These are phyloP conservation scores for Leptodontidium sp. DNA, from an alignment of 2,329 filamentous ascomycete genomes.

Conservation along the genomic window DNA sequence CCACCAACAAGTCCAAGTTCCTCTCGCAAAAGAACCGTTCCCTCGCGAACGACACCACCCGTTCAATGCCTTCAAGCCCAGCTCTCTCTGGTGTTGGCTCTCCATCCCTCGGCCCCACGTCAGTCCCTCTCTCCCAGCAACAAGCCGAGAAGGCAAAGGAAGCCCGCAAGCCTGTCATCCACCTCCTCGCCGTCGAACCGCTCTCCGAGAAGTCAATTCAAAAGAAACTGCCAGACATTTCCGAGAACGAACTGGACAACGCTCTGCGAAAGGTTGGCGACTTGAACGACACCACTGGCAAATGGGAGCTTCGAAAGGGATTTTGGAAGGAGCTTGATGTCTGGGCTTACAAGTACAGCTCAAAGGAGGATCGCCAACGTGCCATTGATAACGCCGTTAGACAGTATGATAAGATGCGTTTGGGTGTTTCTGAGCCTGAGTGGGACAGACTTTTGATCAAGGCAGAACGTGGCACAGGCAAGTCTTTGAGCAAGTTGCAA, in stretches of 20 bases:
- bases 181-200: slow-evolving; percentile 65
- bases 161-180: slow-evolving; percentile 61
- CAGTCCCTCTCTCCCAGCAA: slow-evolving; percentile 60
- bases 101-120: slow-evolving; percentile 59
- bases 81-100: slow-evolving; percentile 63
- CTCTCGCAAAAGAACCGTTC: slow-evolving; percentile 38
- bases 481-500: slow-evolving; percentile 68
- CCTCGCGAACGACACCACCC: slow-evolving; percentile 36
- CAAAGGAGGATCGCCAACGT: slow-evolving; percentile 62
- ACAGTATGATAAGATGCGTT: slow-evolving; percentile 65
- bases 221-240: slow-evolving; percentile 57
- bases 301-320: slow-evolving; percentile 63
- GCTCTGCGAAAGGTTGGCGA: slow-evolving; percentile 67
- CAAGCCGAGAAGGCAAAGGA: slow-evolving; percentile 62
- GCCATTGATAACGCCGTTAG: slow-evolving; percentile 68
- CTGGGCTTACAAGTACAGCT: slow-evolving; percentile 66
- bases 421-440: slow-evolving; percentile 62
- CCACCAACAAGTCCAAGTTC: slow-evolving; percentile 41
- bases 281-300: slow-evolving; percentile 56
- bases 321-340: slow-evolving; percentile 72
- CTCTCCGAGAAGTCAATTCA: slow-evolving; percentile 58
- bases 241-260: slow-evolving; percentile 60
- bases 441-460: slow-evolving; percentile 69
- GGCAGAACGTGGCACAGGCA: slow-evolving; percentile 66
- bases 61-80: slow-evolving; percentile 62